Percentiles rank a stretch among this genome's conserved stretches.
Conservation (phyloP, 1,284 basidiomycete species). For the Leccinum subrobustum region DNA sequence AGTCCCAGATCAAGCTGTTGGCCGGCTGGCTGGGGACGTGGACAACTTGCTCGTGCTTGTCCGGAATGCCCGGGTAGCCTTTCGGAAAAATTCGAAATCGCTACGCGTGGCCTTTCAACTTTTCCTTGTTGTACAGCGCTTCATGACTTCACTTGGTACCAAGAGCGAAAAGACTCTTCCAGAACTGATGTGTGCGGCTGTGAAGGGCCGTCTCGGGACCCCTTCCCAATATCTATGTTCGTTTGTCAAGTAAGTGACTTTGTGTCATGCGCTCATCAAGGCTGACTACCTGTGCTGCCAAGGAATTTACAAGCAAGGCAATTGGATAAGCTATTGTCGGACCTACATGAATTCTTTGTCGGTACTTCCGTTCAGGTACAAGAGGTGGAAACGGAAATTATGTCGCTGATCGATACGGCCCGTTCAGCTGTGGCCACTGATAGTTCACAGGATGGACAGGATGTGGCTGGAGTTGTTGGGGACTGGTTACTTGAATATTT, state of each 20-base stretch:
- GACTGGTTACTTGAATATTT: conserved; percentile 53
- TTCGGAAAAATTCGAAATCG: conserved; percentile 35
- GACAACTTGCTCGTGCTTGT: conserved; percentile 36
- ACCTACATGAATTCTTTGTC: conserved; percentile 41
- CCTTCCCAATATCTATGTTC: conserved; percentile 45
- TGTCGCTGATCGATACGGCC: conserved; percentile 35
- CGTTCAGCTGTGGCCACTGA: conserved; percentile 27
- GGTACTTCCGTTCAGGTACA: conserved; percentile 22
- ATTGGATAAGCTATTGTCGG: conserved; percentile 40
- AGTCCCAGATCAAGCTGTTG: conserved; percentile 9
- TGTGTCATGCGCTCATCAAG: background rate
- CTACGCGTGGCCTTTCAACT: conserved; percentile 49
- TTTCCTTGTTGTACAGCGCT: conserved; percentile 42
- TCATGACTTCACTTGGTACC: conserved; percentile 43
- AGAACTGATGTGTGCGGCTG: conserved; percentile 35
- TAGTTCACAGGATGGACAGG: conserved; percentile 1
- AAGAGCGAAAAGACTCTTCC: conserved; percentile 31
- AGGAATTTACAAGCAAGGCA: conserved; percentile 49
- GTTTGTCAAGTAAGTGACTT: conserved; percentile 44
- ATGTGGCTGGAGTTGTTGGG: conserved; percentile 32
- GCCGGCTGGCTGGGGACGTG: conserved; percentile 23
- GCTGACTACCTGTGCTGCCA: background rate
- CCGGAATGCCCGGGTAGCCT: conserved; percentile 38
- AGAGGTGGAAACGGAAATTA: conserved; percentile 37
- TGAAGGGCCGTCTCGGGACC: conserved; percentile 43